Conservation (phyloP, 2,329 filamentous ascomycete genomes). For the Curvularia eragrostidis region DNA sequence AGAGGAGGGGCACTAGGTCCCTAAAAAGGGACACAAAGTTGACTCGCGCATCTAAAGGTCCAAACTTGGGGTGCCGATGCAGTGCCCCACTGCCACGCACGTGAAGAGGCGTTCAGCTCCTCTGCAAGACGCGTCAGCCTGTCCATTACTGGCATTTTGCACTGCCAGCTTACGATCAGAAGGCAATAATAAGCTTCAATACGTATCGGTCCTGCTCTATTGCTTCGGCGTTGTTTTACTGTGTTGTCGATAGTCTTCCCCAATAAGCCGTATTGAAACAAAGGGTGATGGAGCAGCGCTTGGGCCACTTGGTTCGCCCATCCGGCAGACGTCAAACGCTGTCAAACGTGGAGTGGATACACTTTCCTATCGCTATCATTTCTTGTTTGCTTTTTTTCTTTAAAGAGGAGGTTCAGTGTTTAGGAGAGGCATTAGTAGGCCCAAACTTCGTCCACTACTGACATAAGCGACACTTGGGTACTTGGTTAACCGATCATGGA, state of each 20-base stretch:
- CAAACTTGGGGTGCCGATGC: background rate
- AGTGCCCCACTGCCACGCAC: background rate
- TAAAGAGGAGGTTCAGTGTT: background rate
- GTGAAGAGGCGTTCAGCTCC: constrained; percentile 4
- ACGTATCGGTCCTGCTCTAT: background rate
- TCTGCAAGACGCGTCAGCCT: constrained; percentile 6
- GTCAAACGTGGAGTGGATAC: background rate
- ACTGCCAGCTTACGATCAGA: background rate
- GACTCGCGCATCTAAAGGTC: background rate
- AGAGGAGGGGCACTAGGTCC: background rate
- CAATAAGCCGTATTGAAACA: background rate
- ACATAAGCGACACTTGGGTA: background rate
- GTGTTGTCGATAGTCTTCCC: background rate
- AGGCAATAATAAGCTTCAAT: background rate
- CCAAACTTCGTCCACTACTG: background rate
- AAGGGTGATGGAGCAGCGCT: background rate
- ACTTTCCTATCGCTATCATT: background rate
- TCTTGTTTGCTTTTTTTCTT: background rate
- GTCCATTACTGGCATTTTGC: background rate
- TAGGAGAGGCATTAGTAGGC: background rate
- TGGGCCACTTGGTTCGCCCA: background rate
- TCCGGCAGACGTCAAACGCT: background rate
- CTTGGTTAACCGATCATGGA: background rate
- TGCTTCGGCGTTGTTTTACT: background rate
- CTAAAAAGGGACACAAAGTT: background rate